These are phyloP conservation scores for Trametes hirsuta DNA, from an alignment of 1,284 basidiomycete genomes.

Conservation along the genomic window DNA sequence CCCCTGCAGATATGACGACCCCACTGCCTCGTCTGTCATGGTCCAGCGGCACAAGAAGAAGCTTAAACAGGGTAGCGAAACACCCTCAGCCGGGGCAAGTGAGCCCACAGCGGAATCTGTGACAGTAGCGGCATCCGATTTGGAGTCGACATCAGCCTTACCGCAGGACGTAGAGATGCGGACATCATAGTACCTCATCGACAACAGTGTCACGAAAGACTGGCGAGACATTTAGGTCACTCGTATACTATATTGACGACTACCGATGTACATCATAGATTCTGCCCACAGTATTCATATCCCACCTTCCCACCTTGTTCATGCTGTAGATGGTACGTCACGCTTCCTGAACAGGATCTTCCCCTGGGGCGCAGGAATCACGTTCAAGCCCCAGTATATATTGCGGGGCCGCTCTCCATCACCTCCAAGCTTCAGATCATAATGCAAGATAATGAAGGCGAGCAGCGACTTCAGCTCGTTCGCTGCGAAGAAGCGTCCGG, in stretches of 20 bases:
- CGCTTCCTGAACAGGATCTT: slow-evolving; percentile 17
- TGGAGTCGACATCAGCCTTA: background rate
- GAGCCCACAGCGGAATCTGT: background rate
- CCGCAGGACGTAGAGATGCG: slow-evolving; percentile 20
- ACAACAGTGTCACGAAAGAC: too few relatives aligned
- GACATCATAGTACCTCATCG: slow-evolving; percentile 12
- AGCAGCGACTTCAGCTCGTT: slow-evolving; percentile 50
- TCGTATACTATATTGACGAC: background rate
- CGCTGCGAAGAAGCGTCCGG: slow-evolving; percentile 51
- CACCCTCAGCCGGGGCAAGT: background rate
- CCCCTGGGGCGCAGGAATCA: slow-evolving; percentile 4
- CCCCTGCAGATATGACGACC: slow-evolving; percentile 63
- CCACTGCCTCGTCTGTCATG: slow-evolving; percentile 56
- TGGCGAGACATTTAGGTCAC: background rate
- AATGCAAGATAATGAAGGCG: slow-evolving; percentile 46
- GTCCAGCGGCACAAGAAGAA: slow-evolving; percentile 39
- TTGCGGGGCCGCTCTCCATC: slow-evolving; percentile 32
- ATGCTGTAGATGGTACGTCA: background rate
- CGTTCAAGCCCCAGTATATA: background rate
- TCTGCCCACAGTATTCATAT: too few relatives aligned
- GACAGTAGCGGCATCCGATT: background rate
- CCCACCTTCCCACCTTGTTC: too few relatives aligned
- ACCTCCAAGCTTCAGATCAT: slow-evolving; percentile 47
- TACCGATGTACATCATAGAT: too few relatives aligned
- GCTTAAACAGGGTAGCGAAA: slow-evolving; percentile 27